Evolutionary conservation across 306 rosid species (phyloP).

Genomic region (Gastrolobium bilobum): DNA sequence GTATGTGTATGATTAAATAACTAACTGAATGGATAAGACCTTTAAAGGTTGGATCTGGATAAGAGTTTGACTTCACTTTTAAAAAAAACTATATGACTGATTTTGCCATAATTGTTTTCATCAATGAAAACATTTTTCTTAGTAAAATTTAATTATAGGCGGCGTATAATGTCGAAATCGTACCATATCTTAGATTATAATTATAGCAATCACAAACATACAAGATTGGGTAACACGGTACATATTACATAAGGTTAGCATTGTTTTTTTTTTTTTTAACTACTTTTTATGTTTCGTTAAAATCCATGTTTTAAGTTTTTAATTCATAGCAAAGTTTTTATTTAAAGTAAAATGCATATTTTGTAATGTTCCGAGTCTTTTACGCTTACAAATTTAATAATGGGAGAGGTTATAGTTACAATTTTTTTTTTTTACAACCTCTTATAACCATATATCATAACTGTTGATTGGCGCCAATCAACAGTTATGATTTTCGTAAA

Average conservation of each 20-base stretch:
- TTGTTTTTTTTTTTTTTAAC: neutral
- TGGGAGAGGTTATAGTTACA: too few relatives aligned
- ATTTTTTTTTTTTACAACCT: too few relatives aligned
- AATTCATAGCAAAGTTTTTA: neutral
- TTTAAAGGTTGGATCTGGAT: conserved; percentile 27
- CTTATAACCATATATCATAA: too few relatives aligned
- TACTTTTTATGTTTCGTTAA: neutral
- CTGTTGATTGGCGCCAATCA: too few relatives aligned
- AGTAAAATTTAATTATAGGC: neutral
- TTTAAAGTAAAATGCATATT: neutral
- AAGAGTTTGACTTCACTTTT: conserved; percentile 5
- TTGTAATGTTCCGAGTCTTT: neutral
- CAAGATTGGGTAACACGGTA: neutral
- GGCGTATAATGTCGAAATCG: neutral
- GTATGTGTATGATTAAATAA: neutral
- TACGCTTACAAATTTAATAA: neutral
- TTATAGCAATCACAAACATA: neutral
- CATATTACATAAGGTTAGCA: neutral
- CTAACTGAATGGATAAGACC: conserved; percentile 15
- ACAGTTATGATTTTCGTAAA: too few relatives aligned
- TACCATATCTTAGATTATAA: neutral
- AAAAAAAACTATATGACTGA: neutral
- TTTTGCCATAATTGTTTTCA: neutral
- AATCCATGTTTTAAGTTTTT: conserved; percentile 10
- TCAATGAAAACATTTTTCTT: neutral